Percentiles rank a stretch among this genome's conserved stretches.
Conservation (phyloP, 2,329 filamentous ascomycete species). For the Fusarium transvaalense region DNA sequence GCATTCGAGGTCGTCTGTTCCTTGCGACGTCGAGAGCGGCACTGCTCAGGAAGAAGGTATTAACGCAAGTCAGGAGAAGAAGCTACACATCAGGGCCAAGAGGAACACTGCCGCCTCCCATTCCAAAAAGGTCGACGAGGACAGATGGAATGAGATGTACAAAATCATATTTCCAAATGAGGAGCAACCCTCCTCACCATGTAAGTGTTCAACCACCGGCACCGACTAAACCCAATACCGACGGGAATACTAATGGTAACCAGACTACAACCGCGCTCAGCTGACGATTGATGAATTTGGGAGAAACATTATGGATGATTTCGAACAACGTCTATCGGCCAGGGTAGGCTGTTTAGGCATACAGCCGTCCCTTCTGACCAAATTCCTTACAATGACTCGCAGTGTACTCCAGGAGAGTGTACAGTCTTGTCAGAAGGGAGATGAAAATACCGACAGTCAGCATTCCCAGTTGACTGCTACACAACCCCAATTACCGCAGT, state of each 20-base stretch:
- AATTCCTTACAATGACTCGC: neutral
- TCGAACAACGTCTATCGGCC: slow-evolving; percentile 1
- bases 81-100: slow-evolving; percentile 11
- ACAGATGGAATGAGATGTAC: slow-evolving; percentile 33
- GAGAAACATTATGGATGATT: slow-evolving; percentile 2
- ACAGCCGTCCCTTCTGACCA: neutral
- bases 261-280: slow-evolving; percentile 21
- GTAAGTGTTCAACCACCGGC: slow-evolving; percentile 23
- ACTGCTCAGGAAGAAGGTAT: slow-evolving; percentile 24
- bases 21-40: slow-evolving; percentile 13
- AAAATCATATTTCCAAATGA: slow-evolving; percentile 32
- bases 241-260: slow-evolving; percentile 14
- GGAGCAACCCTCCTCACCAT: slow-evolving; percentile 18
- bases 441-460: neutral
- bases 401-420: slow-evolving; percentile 10
- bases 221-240: neutral
- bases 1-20: slow-evolving; percentile 13
- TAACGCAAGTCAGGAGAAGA: slow-evolving; percentile 10
- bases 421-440: neutral
- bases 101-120: neutral
- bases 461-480: neutral
- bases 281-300: slow-evolving; percentile 5
- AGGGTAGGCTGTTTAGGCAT: neutral
- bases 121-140: slow-evolving; percentile 15
- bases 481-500: neutral